Conservation (phyloP, 2,329 filamentous ascomycete species). For the Claviceps humidiphila region DNA sequence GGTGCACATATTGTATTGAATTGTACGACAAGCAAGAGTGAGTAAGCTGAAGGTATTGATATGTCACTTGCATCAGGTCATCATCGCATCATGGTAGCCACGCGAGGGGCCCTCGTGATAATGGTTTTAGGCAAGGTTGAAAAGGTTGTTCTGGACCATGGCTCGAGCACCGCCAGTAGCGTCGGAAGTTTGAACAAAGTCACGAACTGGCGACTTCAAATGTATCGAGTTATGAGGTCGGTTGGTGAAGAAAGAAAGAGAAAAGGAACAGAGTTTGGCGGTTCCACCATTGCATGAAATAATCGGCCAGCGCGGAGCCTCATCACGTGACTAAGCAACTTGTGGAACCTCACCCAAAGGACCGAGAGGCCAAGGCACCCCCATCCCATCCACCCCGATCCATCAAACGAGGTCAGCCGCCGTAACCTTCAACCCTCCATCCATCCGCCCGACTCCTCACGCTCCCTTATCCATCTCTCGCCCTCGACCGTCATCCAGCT, state of each 20-base stretch:
- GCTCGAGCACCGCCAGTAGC: constrained; percentile 37
- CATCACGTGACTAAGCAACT: neutral
- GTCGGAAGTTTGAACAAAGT: constrained; percentile 17
- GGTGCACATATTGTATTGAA: neutral
- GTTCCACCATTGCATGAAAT: neutral
- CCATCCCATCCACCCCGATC: neutral
- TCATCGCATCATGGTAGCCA: constrained; percentile 54
- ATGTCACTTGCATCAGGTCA: constrained; percentile 56
- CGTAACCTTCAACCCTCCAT: constrained; percentile 35
- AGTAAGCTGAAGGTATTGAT: neutral
- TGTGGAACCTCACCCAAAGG: neutral
- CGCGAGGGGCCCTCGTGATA: constrained; percentile 52
- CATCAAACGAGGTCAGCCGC: constrained; percentile 16
- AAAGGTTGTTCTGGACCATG: constrained; percentile 43
- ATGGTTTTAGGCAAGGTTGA: constrained; percentile 55
- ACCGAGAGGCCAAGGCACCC: constrained; percentile 1
- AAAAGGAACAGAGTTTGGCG: constrained; percentile 2
- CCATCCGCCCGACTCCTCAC: constrained; percentile 55
- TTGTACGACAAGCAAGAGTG: neutral
- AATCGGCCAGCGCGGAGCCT: neutral
- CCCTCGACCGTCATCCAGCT: constrained; percentile 39
- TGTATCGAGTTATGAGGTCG: constrained; percentile 29
- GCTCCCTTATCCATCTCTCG: constrained; percentile 45
- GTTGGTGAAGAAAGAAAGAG: constrained; percentile 16
- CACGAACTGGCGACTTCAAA: constrained; percentile 24